Evolutionary conservation across 805 yeast genomes (phyloP), one percentile per base, ranked within the genome.

Genomic region (Wickerhamomyces subpelliculosus): DNA sequence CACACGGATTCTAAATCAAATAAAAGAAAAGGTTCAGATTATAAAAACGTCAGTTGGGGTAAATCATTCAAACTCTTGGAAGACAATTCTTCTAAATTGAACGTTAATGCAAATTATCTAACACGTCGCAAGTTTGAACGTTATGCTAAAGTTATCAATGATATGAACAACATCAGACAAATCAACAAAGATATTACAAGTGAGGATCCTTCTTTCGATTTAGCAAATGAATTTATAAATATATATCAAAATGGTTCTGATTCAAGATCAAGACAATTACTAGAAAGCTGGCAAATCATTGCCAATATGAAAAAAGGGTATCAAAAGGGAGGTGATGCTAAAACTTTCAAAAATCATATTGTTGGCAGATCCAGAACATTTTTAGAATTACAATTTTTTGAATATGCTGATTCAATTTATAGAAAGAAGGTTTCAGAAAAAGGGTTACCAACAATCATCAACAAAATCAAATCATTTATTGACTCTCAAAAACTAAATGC

Each of bases 321-420:
- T 29, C 31, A 36, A 22, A 47, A 47, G 30, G 41, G 51, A 13
- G 41, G 41, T 14, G 53, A 47, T 25, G 32, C 42, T 9, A 44
- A 41, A 21, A 45, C 50, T 26, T 55, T 52, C 40, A 53, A 50
- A n/a, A 40, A 37, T 34, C 58, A 62, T 40, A 70, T 83, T 28
- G 72, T 77, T 4, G 48, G 57, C 12, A 79, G 74, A 42, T 72
- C 93, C 13, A 75, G 73, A 48, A 47, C 57, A 11, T 80, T 73
- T 49, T 66, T 90, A 44, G 94, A 93, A 55, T 56, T 60, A 9
- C 97, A 90, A 59, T 90, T 88, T 60, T 73, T 75, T 51, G 80
- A 75, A 32, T 78, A 80, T 56, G 75, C 88, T 44, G 86, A 84
- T 49, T 75, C 72, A 32, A 62, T 84, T 46, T 78, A 78, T 60